Evolutionary conservation across 1,139 yeast species (phyloP).

Genomic region (Hemisphaericaspora lyxosophila): DNA sequence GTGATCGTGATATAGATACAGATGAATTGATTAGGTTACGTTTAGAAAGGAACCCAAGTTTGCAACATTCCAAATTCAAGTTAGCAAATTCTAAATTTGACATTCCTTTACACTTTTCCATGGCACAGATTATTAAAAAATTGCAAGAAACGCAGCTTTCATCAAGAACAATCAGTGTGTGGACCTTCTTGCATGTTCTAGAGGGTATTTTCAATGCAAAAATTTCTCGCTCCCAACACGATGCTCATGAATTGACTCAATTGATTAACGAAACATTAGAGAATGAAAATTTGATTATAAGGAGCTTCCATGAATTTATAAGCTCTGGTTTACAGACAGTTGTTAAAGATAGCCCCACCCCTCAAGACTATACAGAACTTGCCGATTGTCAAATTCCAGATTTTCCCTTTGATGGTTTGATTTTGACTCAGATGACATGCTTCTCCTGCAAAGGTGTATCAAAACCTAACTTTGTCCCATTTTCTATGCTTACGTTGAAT

Average conservation of each 20-base stretch:
- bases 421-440: slow-evolving; percentile 69
- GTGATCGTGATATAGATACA: slow-evolving; percentile 22
- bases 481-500: slow-evolving; percentile 70
- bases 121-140: slow-evolving; percentile 53
- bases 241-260: slow-evolving; percentile 90
- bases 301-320: slow-evolving; percentile 15
- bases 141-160: slow-evolving; percentile 64
- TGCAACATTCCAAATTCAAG: slow-evolving; percentile 28
- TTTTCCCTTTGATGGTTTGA: slow-evolving; percentile 73
- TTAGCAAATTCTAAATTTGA: slow-evolving; percentile 28
- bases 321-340: slow-evolving; percentile 29
- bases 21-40: slow-evolving; percentile 18
- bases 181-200: slow-evolving; percentile 72
- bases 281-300: slow-evolving; percentile 54
- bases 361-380: slow-evolving; percentile 20
- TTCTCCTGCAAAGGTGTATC: slow-evolving; percentile 64
- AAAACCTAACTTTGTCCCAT: slow-evolving; percentile 58
- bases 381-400: slow-evolving; percentile 45
- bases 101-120: slow-evolving; percentile 56
- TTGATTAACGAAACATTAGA: slow-evolving; percentile 75
- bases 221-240: slow-evolving; percentile 83
- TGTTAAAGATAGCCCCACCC: slow-evolving; percentile 13
- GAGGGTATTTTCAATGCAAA: slow-evolving; percentile 77
- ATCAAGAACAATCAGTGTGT: slow-evolving; percentile 62
- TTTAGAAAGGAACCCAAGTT: slow-evolving; percentile 11